A percentile compares a stretch with the other conserved stretches of the same genome.
Conservation (phyloP, 1,139 yeast species). For the Candida sp. region DNA sequence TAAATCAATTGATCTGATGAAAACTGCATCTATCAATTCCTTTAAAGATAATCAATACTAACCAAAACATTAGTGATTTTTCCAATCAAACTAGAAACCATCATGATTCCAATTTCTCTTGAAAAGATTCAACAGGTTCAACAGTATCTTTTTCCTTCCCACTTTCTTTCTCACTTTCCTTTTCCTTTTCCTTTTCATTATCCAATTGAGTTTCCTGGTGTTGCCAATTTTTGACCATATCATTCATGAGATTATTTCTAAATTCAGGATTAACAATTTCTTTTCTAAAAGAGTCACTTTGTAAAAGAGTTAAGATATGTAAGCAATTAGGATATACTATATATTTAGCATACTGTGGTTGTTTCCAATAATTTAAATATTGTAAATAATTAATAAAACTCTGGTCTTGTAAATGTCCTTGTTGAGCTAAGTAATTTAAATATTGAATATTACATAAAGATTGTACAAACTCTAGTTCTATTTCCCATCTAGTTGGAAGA, state of each 20-base stretch:
- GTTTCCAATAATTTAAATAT: conserved; percentile 73
- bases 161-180: background rate
- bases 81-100: no score
- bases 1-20: no score
- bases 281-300: conserved; percentile 53
- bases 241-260: conserved; percentile 62
- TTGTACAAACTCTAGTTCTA: conserved; percentile 80
- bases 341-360: conserved; percentile 62
- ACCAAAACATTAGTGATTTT: no score
- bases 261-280: conserved; percentile 56
- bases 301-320: conserved; percentile 59
- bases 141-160: background rate
- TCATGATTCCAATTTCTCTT: no score
- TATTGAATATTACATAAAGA: conserved; percentile 79
- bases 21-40: no score
- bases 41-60: no score
- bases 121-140: no score
- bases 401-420: conserved; percentile 58
- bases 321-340: conserved; percentile 74
- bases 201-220: conserved; percentile 4
- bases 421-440: conserved; percentile 71
- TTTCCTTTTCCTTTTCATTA: no score
- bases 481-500: conserved; percentile 76
- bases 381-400: conserved; percentile 61
- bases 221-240: conserved; percentile 74